Evolutionary conservation across 2,329 filamentous ascomycete genomes (phyloP), one percentile per base, ranked within the genome.

Genomic region (Pseudopyrenochaeta lycopersici): DNA sequence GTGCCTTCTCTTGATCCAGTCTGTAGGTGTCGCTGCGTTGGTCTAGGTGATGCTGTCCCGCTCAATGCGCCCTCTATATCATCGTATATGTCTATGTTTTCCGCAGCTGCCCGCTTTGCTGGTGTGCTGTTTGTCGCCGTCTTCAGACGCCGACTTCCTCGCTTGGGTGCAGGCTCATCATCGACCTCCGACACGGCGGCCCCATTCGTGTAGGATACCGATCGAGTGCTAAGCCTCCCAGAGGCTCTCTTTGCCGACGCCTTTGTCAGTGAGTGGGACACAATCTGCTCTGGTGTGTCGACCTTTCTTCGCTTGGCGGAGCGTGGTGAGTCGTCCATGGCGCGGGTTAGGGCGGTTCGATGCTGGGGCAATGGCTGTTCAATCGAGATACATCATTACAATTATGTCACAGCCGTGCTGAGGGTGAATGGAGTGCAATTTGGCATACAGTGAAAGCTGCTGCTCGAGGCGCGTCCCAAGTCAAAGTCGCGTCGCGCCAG

Each of bases 41-140:
- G 32, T 45, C 38, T 33, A 2, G 50, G 46, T n/a, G 54, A 49
- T 31, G 47, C 40, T n/a, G 50, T 23, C 7, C 72, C 72, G 35
- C 74, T 58, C 48, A 77, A 60, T 7, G 76, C 78, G 27, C 77
- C 76, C 40, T 79, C 78, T 31, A 80, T 76, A 46, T 80, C 77
- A 51, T 79, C 77, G 56, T 78, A 79, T 12, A 78, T 57, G 44
- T 77, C 76, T 27, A 70, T 62, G 6, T 72, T 60, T 18, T 67
- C 56, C 7, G 42, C 54, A 36, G 43, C 48, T 18, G 33, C 48
- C 35, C 40, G 39, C 35, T 49, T 57, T 4, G 48, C 52, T 31
- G 51, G 39, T 38, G 51, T 56, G 42, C 59, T 58, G 11, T 60
- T 63, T 27, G 42, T 42, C 32, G 48, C 39, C 27, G 50, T 54